These are phyloP conservation scores for Aphanocladium album DNA, from an alignment of 2,329 filamentous ascomycete genomes.

Conservation along the genomic window DNA sequence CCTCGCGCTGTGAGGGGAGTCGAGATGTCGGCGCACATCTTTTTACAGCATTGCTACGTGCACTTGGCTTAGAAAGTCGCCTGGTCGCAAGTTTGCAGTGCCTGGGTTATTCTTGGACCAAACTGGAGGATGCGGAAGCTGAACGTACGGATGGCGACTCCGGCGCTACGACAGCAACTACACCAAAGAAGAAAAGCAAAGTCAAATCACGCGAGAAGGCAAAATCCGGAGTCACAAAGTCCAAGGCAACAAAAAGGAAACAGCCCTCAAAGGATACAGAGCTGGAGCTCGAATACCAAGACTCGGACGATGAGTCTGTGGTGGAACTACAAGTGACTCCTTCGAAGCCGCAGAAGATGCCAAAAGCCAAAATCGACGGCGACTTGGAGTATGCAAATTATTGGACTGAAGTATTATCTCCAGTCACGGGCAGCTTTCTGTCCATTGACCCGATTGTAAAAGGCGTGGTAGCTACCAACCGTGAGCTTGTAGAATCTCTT, in stretches of 20 bases:
- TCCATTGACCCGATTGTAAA: constrained; percentile 73
- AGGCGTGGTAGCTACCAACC: constrained; percentile 62
- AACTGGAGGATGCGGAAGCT: constrained; percentile 68
- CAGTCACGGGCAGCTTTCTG: constrained; percentile 71
- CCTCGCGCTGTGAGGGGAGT: constrained; percentile 70
- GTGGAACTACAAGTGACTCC: constrained; percentile 47
- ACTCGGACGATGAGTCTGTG: constrained; percentile 56
- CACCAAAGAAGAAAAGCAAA: constrained; percentile 18
- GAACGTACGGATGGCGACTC: constrained; percentile 26
- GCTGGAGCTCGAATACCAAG: constrained; percentile 32
- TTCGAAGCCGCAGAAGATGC: constrained; percentile 30
- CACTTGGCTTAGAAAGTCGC: constrained; percentile 73
- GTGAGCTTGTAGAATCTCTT: constrained; percentile 67
- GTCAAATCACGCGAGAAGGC: constrained; percentile 8
- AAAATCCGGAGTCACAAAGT: constrained; percentile 15
- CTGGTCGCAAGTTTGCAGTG: constrained; percentile 83
- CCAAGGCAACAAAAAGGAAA: constrained; percentile 12
- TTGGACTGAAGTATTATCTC: constrained; percentile 87
- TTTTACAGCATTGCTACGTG: constrained; percentile 79
- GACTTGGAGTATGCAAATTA: constrained; percentile 84
- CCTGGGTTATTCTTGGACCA: constrained; percentile 85
- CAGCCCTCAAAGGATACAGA: constrained; percentile 41
- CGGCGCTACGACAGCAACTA: constrained; percentile 19
- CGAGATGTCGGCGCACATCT: constrained; percentile 84
- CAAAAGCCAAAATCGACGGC: constrained; percentile 56